These are phyloP conservation scores for Pyrenopolyporus hunteri DNA, from an alignment of 495 filamentous ascomycete genomes.

Conservation along the genomic window DNA sequence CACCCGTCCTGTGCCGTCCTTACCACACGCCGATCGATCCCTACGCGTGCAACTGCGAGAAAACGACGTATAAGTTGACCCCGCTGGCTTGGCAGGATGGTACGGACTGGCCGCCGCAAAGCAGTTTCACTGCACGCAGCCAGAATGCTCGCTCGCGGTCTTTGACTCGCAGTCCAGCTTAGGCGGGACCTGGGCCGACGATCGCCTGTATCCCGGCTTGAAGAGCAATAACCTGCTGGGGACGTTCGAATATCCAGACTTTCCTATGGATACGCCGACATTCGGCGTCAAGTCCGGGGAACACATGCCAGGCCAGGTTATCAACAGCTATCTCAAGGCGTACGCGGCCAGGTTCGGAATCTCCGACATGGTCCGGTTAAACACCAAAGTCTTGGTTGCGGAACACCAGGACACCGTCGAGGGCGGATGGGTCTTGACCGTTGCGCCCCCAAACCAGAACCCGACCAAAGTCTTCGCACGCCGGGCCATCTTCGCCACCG, in stretches of 20 bases:
- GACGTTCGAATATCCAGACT: conserved; percentile 73
- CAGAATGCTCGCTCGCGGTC: conserved; percentile 45
- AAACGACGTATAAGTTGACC: conserved; percentile 8
- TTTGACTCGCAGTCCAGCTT: conserved; percentile 52
- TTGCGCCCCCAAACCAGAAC: conserved; percentile 24
- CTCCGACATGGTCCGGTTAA: conserved; percentile 55
- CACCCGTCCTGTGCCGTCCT: too few relatives aligned
- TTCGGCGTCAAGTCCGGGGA: conserved; percentile 66
- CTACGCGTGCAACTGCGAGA: neutral
- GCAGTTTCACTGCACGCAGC: conserved; percentile 50
- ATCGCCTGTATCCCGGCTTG: conserved; percentile 69
- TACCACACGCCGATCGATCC: too few relatives aligned
- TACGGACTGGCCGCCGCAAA: conserved; percentile 52
- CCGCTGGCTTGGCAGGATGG: conserved; percentile 41
- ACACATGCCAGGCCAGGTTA: conserved; percentile 68
- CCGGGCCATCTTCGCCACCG: conserved; percentile 40
- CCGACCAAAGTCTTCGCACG: conserved; percentile 34
- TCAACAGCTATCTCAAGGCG: conserved; percentile 65
- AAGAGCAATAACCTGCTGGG: conserved; percentile 65
- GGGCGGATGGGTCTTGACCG: conserved; percentile 46
- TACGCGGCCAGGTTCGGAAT: conserved; percentile 65
- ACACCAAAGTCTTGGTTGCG: conserved; percentile 57
- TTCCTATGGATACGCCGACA: conserved; percentile 66
- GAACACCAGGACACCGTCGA: conserved; percentile 47
- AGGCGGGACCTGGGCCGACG: conserved; percentile 72